phyloP scores from a whole-genome alignment of 441 rosid genomes.

The Brassica balearica region DNA sequence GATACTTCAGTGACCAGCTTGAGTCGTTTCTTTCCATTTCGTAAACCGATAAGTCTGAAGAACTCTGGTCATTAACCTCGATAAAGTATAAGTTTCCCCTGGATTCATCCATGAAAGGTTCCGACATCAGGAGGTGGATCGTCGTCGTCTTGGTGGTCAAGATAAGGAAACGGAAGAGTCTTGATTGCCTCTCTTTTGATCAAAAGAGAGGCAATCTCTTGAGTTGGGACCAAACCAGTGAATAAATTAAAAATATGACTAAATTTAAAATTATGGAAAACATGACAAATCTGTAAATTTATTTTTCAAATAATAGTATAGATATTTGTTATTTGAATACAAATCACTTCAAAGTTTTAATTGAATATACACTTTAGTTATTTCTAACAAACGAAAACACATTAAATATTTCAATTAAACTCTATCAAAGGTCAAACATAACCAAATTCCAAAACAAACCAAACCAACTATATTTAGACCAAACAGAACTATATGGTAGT shows the following conservation, averaged over 20 bases:
- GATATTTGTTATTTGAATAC: no score
- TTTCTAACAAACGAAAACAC: no score
- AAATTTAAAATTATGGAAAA: no score
- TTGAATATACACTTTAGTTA: no score
- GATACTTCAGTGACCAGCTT: slow-evolving; percentile 55
- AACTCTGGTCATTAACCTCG: slow-evolving; percentile 38
- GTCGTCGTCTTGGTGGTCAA: slow-evolving; percentile 26
- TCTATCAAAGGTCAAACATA: not conserved
- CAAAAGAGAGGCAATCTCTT: slow-evolving; percentile 43
- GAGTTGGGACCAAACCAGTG: not conserved
- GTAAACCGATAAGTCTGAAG: slow-evolving; percentile 44
- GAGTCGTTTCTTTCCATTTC: slow-evolving; percentile 54
- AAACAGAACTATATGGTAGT: not conserved
- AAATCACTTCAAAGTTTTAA: no score
- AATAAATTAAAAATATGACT: no score
- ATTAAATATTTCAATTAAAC: no score
- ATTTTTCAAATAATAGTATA: no score
- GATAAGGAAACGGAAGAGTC: slow-evolving; percentile 49
- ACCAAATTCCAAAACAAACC: not conserved
- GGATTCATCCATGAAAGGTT: slow-evolving; percentile 48
- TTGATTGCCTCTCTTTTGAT: slow-evolving; percentile 45
- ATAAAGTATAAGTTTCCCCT: slow-evolving; percentile 48
- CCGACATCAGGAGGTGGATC: not conserved
- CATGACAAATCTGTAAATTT: no score
- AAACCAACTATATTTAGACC: not conserved